Base-by-base conservation (phyloP, 257 asterid species). In the Lithospermum erythrorhizon region DNA sequence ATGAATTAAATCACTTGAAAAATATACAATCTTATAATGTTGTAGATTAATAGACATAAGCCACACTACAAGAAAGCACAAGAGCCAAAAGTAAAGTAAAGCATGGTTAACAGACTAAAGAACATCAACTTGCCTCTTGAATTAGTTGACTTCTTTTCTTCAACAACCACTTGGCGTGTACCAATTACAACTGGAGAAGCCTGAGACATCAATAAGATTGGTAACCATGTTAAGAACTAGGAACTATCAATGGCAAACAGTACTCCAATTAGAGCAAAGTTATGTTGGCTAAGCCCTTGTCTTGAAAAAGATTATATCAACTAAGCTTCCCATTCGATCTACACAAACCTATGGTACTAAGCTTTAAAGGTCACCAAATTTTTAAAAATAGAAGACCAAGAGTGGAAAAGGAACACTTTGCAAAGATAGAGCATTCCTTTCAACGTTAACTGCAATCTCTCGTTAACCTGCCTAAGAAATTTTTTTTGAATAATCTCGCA, bases 61-160 rank as follows among this genome's bases (percentile, higher is more conserved):
- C 1, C 49, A 41, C 18, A 41, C 49, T 3, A 14, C 49, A 41
- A 13, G 14, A 27, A 2, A 9, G 14, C 49, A 13, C 49, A 41
- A 41, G 14, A 1, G 49, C 48, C 4, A 11, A 7, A 35, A 35
- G 11, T 41, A 3, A 41, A 41, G 49, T 1, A 35, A 35, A 35
- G 11, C 14, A 35, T 11, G 16, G 49, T 11, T 41, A 2, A 41
- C 16, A 41, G 17, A 41, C 49, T 41, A 13, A 29, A 19, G 30
- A 19, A 17, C 20, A 17, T 49, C 16, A 68, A 77, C 96, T 78
- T 79, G 61, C 96, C 97, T 87, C 88, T 81, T 27, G 93, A 73
- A 70, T 78, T 79, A 24, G 97, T 87, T n/a, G 97, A 90, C 79
- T 86, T 83, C 87, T 90, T 90, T 67, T 84, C 95, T 79, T 90